Evolutionary conservation across 176 grass and related monocot genomes (phyloP).

Genomic region (Aegilops bicornis): DNA sequence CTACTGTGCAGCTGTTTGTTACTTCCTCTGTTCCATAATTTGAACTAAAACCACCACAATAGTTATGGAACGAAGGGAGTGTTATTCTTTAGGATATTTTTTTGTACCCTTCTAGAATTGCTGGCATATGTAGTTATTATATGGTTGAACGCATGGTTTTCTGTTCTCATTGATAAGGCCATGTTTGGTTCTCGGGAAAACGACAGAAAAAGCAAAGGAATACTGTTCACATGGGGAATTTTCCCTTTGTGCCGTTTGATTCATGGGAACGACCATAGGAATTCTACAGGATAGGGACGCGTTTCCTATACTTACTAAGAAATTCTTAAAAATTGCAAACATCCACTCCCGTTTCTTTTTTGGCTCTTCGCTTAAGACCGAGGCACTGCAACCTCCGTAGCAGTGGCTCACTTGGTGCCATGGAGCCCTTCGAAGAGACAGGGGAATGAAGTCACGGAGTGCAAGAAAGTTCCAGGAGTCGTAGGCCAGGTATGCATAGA

Average conservation of each 20-base stretch:
- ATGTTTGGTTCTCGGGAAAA: neutral
- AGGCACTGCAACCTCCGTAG: neutral
- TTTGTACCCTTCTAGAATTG: neutral
- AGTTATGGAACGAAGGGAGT: too few relatives aligned
- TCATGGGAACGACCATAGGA: neutral
- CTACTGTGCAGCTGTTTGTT: neutral
- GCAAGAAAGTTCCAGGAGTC: neutral
- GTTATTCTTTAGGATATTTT: neutral
- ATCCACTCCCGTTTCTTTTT: neutral
- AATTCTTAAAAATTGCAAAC: neutral
- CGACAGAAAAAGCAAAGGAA: neutral
- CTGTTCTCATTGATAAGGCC: conserved; percentile 25
- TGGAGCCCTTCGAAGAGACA: neutral
- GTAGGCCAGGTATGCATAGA: neutral
- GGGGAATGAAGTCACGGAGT: neutral
- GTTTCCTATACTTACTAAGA: neutral
- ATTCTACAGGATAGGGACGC: neutral
- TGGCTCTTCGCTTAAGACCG: neutral
- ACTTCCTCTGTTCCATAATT: too few relatives aligned
- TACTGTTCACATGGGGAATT: neutral
- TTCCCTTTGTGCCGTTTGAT: neutral
- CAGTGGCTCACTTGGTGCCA: neutral
- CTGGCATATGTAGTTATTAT: neutral
- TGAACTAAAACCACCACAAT: too few relatives aligned
- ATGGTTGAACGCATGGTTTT: conserved; percentile 3